Percentiles rank a stretch among this genome's conserved stretches.
Conservation (phyloP, 345 rosid genomes). For the Excoecaria cochinchinensis region DNA sequence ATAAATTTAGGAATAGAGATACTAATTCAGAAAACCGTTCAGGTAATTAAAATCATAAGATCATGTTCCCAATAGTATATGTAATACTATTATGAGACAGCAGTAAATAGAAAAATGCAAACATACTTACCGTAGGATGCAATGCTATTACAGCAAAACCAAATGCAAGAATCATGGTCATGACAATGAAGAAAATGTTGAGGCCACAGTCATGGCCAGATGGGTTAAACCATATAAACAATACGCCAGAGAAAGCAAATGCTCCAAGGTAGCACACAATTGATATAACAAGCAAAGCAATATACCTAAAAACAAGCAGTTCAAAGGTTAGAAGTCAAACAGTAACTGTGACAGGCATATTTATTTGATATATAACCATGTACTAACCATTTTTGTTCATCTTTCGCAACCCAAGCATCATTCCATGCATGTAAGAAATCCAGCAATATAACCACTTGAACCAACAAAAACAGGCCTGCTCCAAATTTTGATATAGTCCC, state of each 20-base stretch:
- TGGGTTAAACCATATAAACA: conserved; percentile 98
- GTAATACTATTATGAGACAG: neutral
- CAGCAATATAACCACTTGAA: conserved; percentile 81
- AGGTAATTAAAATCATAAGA: neutral
- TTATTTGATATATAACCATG: conserved; percentile 9
- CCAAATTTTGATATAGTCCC: conserved; percentile 85
- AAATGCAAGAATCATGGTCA: conserved; percentile 88
- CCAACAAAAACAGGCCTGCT: conserved; percentile 91
- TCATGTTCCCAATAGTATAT: neutral
- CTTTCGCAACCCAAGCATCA: conserved; percentile 98
- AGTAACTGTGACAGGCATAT: neutral
- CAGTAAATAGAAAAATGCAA: conserved; percentile 13
- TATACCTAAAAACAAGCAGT: conserved; percentile 51
- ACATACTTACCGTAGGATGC: conserved; percentile 70
- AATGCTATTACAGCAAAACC: conserved; percentile 65
- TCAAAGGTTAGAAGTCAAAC: conserved; percentile 27
- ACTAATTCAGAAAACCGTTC: too few relatives aligned
- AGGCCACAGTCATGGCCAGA: conserved; percentile 93
- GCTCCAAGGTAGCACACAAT: conserved; percentile 78
- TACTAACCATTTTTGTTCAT: conserved; percentile 85
- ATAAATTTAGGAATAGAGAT: too few relatives aligned
- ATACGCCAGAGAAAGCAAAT: conserved; percentile 67
- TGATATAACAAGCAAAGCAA: conserved; percentile 81
- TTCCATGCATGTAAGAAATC: conserved; percentile 92
- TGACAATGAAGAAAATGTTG: conserved; percentile 83